Evolutionary conservation across 306 rosid genomes (phyloP), one percentile per base, ranked within the genome.

Genomic region (Prosopis cineraria): DNA sequence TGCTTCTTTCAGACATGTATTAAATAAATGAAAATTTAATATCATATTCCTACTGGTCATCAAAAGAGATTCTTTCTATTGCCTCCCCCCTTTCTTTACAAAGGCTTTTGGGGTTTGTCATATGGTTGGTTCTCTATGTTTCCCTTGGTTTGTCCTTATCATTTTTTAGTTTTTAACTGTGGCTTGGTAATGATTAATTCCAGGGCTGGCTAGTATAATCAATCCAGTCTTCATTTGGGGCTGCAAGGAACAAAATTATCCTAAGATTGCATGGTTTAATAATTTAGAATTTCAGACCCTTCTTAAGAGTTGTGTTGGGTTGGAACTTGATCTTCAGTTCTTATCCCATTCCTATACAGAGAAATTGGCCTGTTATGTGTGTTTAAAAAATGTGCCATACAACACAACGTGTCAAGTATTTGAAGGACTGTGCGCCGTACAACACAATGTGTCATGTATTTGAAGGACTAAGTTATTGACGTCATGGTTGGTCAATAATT

Each of bases 281-380:
- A 66, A 55, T 43, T 72, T 45, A 20, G 50, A 66, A 48, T 45
- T 67, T 72, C 17, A 66, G 20, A 82, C 78, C 13, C 48, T 65
- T 82, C 44, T 72, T 6, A 11, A 17, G 41, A 52, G 79, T 41
- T 72, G 40, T 27, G 65, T 59, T 56, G 25, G 55, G 60, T 82
- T 77, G 77, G 20, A 66, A 60, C 58, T 73, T 62, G 64, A 65
- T 65, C 70, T 48, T 41, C 67, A n/a, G n/a, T n/a, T n/a, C n/a
- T n/a, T n/a, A 11, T 31, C 68, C 29, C 62, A 12, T 70, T 70
- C 71, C 64, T 70, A 3, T 40, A 25, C 20, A 19, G 25, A 37
- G 73, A 70, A 41, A 9, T 41, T 53, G 50, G 74, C 66, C 45
- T 34, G 33, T 64, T 13, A 4, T 14, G 70, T 82, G 3, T 58